Evolutionary conservation across 78 protist species (phyloP), one percentile per base, ranked within the genome.

Genomic region (Monocercomonoides exilis): DNA sequence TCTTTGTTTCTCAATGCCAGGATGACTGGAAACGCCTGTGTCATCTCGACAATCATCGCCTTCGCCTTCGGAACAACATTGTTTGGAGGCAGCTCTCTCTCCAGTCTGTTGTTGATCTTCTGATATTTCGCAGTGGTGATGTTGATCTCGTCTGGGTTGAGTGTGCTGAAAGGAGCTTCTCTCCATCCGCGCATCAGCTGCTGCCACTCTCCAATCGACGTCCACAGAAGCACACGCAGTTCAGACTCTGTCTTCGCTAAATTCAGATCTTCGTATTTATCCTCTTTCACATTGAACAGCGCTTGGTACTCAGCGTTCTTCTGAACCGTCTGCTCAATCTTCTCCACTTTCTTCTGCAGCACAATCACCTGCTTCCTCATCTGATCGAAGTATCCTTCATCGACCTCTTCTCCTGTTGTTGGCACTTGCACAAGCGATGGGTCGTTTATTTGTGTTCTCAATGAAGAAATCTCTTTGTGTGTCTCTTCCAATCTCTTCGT

Each of bases 21-120:
- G 70, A 87, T 34, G n/a, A 84, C 36, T 11, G 93, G 93, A 45
- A 89, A 45, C 54, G 63, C 2, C 33, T 43, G 38, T 81, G 89
- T 89, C 80, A 79, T 89, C 3, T 35, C 5, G 46, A 33, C 85
- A 11, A 90, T 80, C 43, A 44, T 36, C 44, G 38, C 11, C 43
- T 81, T 85, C 38, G 84, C 43, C 34, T 11, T 45, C 38, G 21
- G 41, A 41, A 85, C 85, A 35, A 81, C 85, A 1, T 1, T 32
- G 41, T 5, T 36, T 6, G 46, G 45, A n/a, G 85, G 85, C 45
- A 81, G 85, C 85, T 5, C 85, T 5, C 44, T 1, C 45, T 81
- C 85, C 70, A 54, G 70, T 29, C 70, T 11, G 21, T 54, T 54
- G 70, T 54, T 54, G 70, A 54, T 54, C 21, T 54, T 54, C 70